These are phyloP conservation scores for Picochlorum sp. DNA, from an alignment of 139 green algal species.

Conservation along the genomic window DNA sequence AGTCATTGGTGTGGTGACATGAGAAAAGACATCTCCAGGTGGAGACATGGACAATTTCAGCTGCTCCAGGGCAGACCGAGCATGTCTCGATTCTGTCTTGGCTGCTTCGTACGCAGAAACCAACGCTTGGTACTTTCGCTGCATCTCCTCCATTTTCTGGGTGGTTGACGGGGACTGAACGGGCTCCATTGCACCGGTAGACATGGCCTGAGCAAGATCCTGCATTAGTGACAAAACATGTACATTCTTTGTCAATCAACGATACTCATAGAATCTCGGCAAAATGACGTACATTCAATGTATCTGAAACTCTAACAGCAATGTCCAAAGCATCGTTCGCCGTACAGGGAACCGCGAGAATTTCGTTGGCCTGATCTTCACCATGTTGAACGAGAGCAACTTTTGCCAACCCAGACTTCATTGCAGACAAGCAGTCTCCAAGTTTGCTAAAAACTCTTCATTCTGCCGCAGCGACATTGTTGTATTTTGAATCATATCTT, in stretches of 20 bases:
- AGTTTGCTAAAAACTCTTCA: not conserved
- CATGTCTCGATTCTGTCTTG: conserved; percentile 7
- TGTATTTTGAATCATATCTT: not conserved
- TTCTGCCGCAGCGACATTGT: not conserved
- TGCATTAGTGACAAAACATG: too few relatives aligned
- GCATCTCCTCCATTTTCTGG: too few relatives aligned
- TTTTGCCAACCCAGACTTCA: not conserved
- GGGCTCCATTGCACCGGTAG: too few relatives aligned
- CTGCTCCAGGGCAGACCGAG: not conserved
- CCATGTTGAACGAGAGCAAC: not conserved
- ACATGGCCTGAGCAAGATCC: too few relatives aligned
- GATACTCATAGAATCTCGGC: too few relatives aligned
- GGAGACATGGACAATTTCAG: not conserved
- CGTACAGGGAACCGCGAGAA: not conserved
- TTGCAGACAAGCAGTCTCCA: not conserved
- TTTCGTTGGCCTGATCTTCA: not conserved
- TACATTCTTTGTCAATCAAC: too few relatives aligned
- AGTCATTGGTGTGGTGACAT: too few relatives aligned
- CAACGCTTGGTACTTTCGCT: not conserved
- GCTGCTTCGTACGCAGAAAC: conserved; percentile 5
- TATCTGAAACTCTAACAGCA: not conserved
- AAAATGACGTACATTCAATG: not conserved
- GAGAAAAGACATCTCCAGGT: too few relatives aligned
- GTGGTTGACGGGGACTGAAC: too few relatives aligned
- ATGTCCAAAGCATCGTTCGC: not conserved